These are phyloP conservation scores for Isatis tinctoria DNA, from an alignment of 345 rosid species.

Conservation along the genomic window DNA sequence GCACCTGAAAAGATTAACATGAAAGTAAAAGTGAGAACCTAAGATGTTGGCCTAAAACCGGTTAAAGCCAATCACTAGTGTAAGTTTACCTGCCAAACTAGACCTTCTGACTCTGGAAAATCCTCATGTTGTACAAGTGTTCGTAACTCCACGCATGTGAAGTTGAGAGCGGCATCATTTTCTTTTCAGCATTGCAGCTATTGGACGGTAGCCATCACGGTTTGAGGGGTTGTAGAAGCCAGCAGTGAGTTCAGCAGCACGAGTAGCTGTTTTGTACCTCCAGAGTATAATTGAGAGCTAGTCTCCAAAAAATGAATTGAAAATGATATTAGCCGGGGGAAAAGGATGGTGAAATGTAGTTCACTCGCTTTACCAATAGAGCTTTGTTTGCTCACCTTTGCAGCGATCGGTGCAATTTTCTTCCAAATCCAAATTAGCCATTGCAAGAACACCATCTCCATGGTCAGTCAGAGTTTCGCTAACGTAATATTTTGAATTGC, in stretches of 20 bases:
- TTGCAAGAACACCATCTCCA: slow-evolving; percentile 70
- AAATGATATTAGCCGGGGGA: neutral
- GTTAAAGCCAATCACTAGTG: neutral
- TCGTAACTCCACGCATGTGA: slow-evolving; percentile 73
- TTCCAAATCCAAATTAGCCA: slow-evolving; percentile 92
- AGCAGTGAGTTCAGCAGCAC: slow-evolving; percentile 94
- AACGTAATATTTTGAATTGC: too few relatives aligned
- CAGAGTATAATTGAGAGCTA: slow-evolving; percentile 94
- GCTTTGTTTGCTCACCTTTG: slow-evolving; percentile 46
- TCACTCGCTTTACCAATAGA: neutral
- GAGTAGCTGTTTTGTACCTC: slow-evolving; percentile 99
- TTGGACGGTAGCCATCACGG: slow-evolving; percentile 84
- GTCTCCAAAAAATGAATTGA: slow-evolving; percentile 30
- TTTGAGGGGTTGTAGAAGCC: slow-evolving; percentile 86
- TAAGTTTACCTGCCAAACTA: slow-evolving; percentile 81
- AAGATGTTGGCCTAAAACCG: neutral
- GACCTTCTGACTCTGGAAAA: slow-evolving; percentile 78
- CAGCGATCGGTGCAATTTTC: slow-evolving; percentile 64
- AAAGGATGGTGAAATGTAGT: neutral
- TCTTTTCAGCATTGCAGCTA: slow-evolving; percentile 76
- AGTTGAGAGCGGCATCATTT: slow-evolving; percentile 63
- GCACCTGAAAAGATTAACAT: slow-evolving; percentile 47
- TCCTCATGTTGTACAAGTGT: slow-evolving; percentile 62
- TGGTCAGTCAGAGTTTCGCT: slow-evolving; percentile 84
- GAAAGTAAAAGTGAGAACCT: neutral